phyloP scores from a whole-genome alignment of 306 rosid species.

The Neltuma alba region DNA sequence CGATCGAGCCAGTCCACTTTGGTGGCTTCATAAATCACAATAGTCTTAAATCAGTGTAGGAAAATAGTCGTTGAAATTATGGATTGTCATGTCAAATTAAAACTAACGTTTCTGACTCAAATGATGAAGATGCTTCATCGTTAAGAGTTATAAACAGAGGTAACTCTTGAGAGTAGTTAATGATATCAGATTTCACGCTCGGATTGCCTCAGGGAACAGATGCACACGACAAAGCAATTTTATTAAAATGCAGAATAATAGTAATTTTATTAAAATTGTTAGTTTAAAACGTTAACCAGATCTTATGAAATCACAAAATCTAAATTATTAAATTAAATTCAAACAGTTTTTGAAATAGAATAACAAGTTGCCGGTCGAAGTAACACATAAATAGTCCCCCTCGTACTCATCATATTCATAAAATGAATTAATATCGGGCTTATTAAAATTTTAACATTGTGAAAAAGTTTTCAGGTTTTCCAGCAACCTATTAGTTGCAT shows the following conservation, averaged over 20 bases:
- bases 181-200: too few species aligned
- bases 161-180: neutral
- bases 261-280: too few species aligned
- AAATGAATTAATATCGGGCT: neutral
- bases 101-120: neutral
- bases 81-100: neutral
- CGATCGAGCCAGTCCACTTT: neutral
- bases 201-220: neutral
- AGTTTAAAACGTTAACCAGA: too few species aligned
- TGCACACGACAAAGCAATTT: too few species aligned
- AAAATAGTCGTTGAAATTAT: neutral
- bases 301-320: too few species aligned
- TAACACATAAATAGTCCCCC: too few species aligned
- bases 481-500: neutral
- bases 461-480: neutral
- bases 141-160: neutral
- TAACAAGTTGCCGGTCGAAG: too few species aligned
- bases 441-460: neutral
- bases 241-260: too few species aligned
- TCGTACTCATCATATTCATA: too few species aligned
- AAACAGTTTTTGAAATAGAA: too few species aligned
- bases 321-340: too few species aligned
- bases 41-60: neutral
- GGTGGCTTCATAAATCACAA: neutral
- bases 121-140: neutral